Evolutionary conservation across 306 rosid species (phyloP), one percentile per base, ranked within the genome.

Genomic region (Quercus alba): DNA sequence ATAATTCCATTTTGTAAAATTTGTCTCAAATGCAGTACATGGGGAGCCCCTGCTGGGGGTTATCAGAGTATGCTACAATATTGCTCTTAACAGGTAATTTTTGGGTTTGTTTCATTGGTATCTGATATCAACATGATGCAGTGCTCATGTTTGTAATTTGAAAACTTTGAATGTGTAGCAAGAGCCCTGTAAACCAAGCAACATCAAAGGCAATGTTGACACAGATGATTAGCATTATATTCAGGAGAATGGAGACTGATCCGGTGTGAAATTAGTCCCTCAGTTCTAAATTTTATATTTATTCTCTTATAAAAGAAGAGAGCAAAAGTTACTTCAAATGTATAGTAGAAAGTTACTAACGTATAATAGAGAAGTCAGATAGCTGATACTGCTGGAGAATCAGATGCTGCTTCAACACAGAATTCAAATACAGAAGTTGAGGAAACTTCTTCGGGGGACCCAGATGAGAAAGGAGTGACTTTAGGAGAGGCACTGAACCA

Each of bases 131-230:
- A 41, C 61, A 54, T 77, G 12, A 73, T 84, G 38, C 76, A 21
- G 76, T 81, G 75, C 84, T 84, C 76, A 57, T 78, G 78, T 77
- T 82, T 64, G 41, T 72, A 84, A 59, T 84, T 84, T 87, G 84
- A 75, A 81, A 69, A 84, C 56, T 84, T 84, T 87, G 84, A 75
- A 81, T 77, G 73, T 87, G 86, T 77, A 96, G 99, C 87, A 96
- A 96, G 95, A 93, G 97, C 86, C 97, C 98, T 59, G 87, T 96
- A 84, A 96, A 96, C 86, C 99, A 96, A 89, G 98, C 97, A 82
- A 96, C 99, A 12, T 89, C 99, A 74, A 96, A 96, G 91, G 99
- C 99, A 78, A 96, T 96, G 99, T 91, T 96, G 85, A 96, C 98
- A 6, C 99, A 96, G 85, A 96, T 96, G 98, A 84, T 92, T 84